A percentile compares a stretch with the other conserved stretches of the same genome.
phyloP scores from a whole-genome alignment of 257 asterid genomes.

The Rhazya stricta region DNA sequence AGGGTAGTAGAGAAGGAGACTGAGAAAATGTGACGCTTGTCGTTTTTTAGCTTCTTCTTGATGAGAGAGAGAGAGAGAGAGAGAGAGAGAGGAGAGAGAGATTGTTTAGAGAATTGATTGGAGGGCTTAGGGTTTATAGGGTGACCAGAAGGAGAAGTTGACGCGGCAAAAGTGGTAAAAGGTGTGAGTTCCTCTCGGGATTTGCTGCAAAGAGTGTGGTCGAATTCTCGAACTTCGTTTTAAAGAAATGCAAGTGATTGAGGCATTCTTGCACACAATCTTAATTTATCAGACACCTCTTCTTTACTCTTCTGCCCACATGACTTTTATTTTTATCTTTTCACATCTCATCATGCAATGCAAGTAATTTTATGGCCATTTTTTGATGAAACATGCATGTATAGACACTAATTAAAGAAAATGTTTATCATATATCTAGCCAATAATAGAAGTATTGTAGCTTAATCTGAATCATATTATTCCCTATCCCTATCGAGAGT shows the following conservation, averaged over 20 bases:
- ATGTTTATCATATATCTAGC: too few species aligned
- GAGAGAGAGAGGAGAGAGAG: not conserved
- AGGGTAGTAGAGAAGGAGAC: not conserved
- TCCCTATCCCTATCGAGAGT: too few species aligned
- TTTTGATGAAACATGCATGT: too few species aligned
- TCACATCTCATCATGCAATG: too few species aligned
- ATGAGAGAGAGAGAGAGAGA: not conserved
- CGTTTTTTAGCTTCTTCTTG: not conserved
- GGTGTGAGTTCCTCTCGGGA: not conserved
- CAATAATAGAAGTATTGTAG: too few species aligned
- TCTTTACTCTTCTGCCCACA: not conserved
- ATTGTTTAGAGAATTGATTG: not conserved
- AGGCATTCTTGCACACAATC: not conserved
- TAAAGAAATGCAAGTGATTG: not conserved
- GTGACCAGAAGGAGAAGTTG: conserved; percentile 9
- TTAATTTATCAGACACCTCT: not conserved
- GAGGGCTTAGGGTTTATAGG: not conserved
- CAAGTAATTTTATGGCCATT: too few species aligned
- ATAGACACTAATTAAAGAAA: too few species aligned
- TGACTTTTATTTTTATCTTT: too few species aligned
- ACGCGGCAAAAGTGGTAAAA: conserved; percentile 6
- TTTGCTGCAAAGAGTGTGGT: conserved; percentile 7
- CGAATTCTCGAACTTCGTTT: not conserved
- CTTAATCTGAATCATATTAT: too few species aligned
- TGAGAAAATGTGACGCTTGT: not conserved